Base-by-base conservation (phyloP, 345 rosid species). In the Reutealis trisperma region DNA sequence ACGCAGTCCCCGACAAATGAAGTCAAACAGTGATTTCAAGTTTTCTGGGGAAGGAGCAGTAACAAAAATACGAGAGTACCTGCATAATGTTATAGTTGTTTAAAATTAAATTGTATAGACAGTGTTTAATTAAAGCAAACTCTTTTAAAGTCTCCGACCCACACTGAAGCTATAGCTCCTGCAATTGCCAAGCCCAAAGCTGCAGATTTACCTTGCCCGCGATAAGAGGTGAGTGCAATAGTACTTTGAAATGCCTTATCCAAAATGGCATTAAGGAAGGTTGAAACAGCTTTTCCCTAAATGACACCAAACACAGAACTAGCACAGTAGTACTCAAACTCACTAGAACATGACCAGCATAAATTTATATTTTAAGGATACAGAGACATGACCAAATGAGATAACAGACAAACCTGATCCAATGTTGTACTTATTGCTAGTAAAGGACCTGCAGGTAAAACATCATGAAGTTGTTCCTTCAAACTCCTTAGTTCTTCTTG, bases 391-490 rank as follows among this genome's bases (percentile, higher is more conserved):
- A n/a, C 5, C 8, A 8, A 0, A 8, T n/a, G n/a, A 24, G 37
- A 25, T 1, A 61, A 1, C 37, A 61, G 5, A 61, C 65, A 2
- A 61, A 61, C 65, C 65, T 61, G 37, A 61, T 61, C 65, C 30
- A 61, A 27, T 24, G 65, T 61, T 61, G 30, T 61, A 25, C 65
- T 24, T 61, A 24, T 24, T 10, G 5, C 16, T 5, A 61, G 3
- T 25, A 61, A 61, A 61, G 30, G 65, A 24, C 65, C 65, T 12
- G 65, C 15, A 24, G 30, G 65, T 24, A 27, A 24, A 27, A 61
- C 65, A 61, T 61, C 65, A 61, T 61, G 30, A 61, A 61, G 65
- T 61, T 61, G 65, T 61, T 61, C 65, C 65, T 61, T 61, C 65
- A 61, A 61, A 61, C 11, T 61, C 37, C 15, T 12, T 27, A 61